phyloP scores from a whole-genome alignment of 116 monocot genomes.

The Papilionanthe hybrid region DNA sequence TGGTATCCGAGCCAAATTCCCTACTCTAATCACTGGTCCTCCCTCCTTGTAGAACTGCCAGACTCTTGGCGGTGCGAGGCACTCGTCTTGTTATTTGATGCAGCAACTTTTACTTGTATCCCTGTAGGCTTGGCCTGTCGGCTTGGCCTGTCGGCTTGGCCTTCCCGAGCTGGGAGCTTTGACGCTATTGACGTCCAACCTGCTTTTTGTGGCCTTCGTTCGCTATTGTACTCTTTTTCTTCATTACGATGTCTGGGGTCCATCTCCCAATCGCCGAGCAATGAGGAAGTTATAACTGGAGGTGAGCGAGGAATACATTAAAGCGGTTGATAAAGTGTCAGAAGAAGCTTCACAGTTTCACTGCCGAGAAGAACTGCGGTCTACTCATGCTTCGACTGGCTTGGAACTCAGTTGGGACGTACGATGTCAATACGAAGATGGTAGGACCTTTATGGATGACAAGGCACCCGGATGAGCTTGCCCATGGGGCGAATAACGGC shows the following conservation, averaged over 20 bases:
- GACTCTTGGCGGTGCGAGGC: too few relatives aligned
- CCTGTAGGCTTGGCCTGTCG: too few relatives aligned
- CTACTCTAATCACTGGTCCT: too few relatives aligned
- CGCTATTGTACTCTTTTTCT: not conserved
- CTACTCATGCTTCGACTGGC: slow-evolving; percentile 55
- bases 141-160: too few relatives aligned
- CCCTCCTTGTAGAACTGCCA: too few relatives aligned
- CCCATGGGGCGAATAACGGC: slow-evolving; percentile 58
- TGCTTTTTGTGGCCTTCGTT: not conserved
- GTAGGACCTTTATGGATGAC: slow-evolving; percentile 73
- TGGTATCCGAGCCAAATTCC: too few relatives aligned
- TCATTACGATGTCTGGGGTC: not conserved
- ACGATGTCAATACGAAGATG: slow-evolving; percentile 50
- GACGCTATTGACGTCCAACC: too few relatives aligned
- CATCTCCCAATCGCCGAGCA: not conserved
- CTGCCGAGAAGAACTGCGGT: slow-evolving; percentile 82
- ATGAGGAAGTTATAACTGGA: slow-evolving; percentile 78
- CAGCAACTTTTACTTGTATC: too few relatives aligned
- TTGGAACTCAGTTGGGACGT: slow-evolving; percentile 75
- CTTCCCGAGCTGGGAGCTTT: too few relatives aligned
- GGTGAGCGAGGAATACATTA: slow-evolving; percentile 78
- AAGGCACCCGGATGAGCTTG: slow-evolving; percentile 32
- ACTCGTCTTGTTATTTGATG: too few relatives aligned
- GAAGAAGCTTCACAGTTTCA: slow-evolving; percentile 77
- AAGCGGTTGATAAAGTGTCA: slow-evolving; percentile 58